Conservation (phyloP, 495 filamentous ascomycete genomes). For the Aspergillus affinis region DNA sequence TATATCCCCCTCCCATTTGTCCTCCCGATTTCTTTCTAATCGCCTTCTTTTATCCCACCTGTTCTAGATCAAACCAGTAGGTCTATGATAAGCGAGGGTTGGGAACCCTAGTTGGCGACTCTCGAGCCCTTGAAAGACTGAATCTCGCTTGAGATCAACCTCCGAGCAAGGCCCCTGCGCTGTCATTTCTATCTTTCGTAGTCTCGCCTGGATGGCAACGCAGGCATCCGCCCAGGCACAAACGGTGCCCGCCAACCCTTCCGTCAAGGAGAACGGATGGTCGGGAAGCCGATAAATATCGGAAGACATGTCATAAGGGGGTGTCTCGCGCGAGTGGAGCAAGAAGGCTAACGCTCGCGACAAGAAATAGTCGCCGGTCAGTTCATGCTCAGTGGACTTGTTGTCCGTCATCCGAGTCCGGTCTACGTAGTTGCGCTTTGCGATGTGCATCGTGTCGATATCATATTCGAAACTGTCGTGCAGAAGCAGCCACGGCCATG, state of each 20-base stretch:
- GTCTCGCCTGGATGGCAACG: constrained; percentile 32
- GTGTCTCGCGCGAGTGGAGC: constrained; percentile 40
- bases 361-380: constrained; percentile 42
- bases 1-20: not conserved
- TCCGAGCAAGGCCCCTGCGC: constrained; percentile 19
- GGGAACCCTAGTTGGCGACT: constrained; percentile 26
- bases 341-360: constrained; percentile 43
- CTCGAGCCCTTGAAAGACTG: constrained; percentile 11
- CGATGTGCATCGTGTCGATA: constrained; percentile 18
- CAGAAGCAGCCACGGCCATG: constrained; percentile 39
- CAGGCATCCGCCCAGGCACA: constrained; percentile 51
- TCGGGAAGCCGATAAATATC: constrained; percentile 46
- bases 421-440: constrained; percentile 22
- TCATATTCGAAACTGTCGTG: constrained; percentile 38
- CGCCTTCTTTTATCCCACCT: not conserved
- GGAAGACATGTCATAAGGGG: constrained; percentile 34
- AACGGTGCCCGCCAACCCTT: constrained; percentile 46
- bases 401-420: constrained; percentile 15
- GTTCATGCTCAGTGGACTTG: constrained; percentile 8
- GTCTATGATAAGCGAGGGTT: constrained; percentile 21
- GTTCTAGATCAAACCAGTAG: constrained; percentile 17
- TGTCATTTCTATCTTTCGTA: constrained; percentile 34
- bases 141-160: constrained; percentile 11
- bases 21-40: not conserved
- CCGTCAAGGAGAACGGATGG: constrained; percentile 41